A percentile compares a stretch with the other conserved stretches of the same genome.
These are phyloP conservation scores for Phoenix roebelenii DNA, from an alignment of 176 grass and related monocot genomes.

Conservation along the genomic window DNA sequence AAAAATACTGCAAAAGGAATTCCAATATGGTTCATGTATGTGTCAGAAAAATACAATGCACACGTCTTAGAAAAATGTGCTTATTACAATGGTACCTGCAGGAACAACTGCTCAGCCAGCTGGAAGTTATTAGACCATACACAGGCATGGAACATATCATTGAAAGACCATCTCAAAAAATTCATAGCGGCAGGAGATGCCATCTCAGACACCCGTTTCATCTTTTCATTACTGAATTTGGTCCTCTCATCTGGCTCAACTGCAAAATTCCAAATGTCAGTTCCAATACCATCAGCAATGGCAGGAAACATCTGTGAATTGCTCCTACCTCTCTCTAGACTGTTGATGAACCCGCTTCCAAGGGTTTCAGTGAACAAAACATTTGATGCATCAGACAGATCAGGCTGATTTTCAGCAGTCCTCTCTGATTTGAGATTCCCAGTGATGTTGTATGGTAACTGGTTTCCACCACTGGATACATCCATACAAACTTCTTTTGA, in stretches of 20 bases:
- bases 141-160: constrained; percentile 63
- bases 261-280: not conserved
- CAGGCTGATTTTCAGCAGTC: not conserved
- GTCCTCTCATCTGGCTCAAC: not conserved
- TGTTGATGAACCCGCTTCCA: not conserved
- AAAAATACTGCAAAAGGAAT: no score
- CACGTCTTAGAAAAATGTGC: no score
- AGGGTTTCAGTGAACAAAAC: not conserved
- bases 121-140: constrained; percentile 28
- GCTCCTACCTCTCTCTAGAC: not conserved
- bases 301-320: constrained; percentile 17
- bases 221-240: constrained; percentile 23
- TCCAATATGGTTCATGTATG: no score
- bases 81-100: constrained; percentile 45
- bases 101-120: constrained; percentile 68
- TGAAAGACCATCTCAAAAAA: constrained; percentile 68
- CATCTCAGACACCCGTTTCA: constrained; percentile 16
- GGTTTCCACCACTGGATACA: not conserved
- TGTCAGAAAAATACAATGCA: no score
- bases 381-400: not conserved
- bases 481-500: not conserved
- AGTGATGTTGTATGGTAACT: not conserved
- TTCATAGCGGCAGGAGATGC: constrained; percentile 29
- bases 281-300: constrained; percentile 24
- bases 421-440: not conserved